Conservation (phyloP, 148 eudicot species). For the Persicaria tinctoria region DNA sequence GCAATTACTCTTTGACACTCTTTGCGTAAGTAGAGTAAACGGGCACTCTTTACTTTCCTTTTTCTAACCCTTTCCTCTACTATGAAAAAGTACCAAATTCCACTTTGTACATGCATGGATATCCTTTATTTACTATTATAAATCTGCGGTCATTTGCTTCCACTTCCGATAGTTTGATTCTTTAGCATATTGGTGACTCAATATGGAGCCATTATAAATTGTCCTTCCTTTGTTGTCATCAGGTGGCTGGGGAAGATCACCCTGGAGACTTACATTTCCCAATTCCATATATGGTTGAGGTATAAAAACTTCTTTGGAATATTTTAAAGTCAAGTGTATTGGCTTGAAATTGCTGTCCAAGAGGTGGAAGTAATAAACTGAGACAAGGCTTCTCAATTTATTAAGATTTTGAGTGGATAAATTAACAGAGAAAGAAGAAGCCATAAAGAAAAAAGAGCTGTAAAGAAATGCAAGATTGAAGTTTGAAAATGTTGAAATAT, state of each 20-base stretch:
- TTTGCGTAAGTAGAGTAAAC: constrained; percentile 61
- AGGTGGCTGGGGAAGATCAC: constrained; percentile 99
- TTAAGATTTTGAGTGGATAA: background rate
- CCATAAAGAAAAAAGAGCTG: background rate
- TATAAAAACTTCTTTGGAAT: constrained; percentile 15
- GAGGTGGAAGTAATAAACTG: background rate
- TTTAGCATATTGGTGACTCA: background rate
- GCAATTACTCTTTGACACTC: constrained; percentile 71
- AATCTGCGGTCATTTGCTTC: background rate
- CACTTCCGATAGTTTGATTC: background rate
- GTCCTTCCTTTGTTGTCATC: constrained; percentile 19
- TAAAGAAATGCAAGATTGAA: background rate
- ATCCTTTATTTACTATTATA: background rate
- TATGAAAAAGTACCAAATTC: background rate
- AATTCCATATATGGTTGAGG: constrained; percentile 99
- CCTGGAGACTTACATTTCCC: constrained; percentile 95
- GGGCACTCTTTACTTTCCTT: background rate
- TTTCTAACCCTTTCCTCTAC: background rate
- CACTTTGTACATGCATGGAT: constrained; percentile 1
- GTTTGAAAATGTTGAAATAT: background rate
- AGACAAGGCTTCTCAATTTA: background rate
- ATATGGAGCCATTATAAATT: constrained; percentile 2
- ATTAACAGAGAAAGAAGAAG: background rate
- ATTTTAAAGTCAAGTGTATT: background rate
- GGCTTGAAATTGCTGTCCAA: background rate